Conservation (phyloP, 2,329 filamentous ascomycete genomes). For the Fusarium neocosmosporiellum region DNA sequence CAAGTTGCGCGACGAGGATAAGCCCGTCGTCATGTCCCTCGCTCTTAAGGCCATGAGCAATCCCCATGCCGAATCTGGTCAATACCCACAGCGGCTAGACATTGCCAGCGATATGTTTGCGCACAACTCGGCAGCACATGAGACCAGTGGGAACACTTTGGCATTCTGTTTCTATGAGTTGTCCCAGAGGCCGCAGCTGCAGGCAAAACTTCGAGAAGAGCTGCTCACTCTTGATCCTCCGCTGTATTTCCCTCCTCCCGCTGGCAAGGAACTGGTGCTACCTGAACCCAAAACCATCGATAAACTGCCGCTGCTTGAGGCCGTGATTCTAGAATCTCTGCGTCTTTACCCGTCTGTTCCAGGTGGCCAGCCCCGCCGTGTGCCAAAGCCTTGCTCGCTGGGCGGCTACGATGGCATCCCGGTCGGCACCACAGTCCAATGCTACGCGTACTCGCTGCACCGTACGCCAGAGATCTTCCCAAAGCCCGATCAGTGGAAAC, state of each 20-base stretch:
- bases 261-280: not conserved
- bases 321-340: not conserved
- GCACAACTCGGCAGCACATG: slow-evolving; percentile 8
- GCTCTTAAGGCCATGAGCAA: slow-evolving; percentile 9
- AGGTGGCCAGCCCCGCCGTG: not conserved
- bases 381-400: not conserved
- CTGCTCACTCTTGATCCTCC: not conserved
- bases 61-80: not conserved
- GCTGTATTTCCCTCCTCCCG: not conserved
- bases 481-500: not conserved
- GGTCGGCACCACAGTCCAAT: not conserved
- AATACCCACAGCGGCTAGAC: slow-evolving; percentile 4
- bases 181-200: not conserved
- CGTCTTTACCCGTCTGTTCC: slow-evolving; percentile 1
- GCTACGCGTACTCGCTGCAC: not conserved
- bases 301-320: not conserved
- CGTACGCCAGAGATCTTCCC: not conserved
- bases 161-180: not conserved
- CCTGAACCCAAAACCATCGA: not conserved
- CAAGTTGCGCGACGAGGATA: not conserved
- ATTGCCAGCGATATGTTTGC: slow-evolving; percentile 17
- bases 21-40: slow-evolving; percentile 4
- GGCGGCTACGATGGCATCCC: not conserved
- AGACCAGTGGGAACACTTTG: slow-evolving; percentile 8
- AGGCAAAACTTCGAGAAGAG: not conserved